A percentile compares a stretch with the other conserved stretches of the same genome.
phyloP scores from a whole-genome alignment of 2,329 filamentous ascomycete species.

The Xylariaceae sp. region DNA sequence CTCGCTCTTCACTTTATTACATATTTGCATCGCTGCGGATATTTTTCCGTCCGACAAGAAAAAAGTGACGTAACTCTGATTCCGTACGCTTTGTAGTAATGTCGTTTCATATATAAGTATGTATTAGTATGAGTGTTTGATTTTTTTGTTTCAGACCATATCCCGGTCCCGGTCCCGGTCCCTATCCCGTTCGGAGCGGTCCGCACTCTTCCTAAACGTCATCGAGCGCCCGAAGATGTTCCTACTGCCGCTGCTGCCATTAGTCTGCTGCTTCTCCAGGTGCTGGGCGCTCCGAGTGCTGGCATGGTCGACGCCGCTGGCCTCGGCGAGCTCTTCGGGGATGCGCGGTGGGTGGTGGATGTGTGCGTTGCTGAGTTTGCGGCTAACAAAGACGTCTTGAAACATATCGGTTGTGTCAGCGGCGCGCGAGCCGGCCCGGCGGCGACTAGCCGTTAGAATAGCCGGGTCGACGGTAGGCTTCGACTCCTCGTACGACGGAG shows the following conservation, averaged over 20 bases:
- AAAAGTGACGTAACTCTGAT: too few species aligned
- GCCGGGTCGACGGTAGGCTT: slow-evolving; percentile 29
- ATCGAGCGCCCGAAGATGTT: slow-evolving; percentile 27
- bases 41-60: too few species aligned
- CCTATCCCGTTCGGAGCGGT: slow-evolving; percentile 21
- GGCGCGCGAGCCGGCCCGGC: slow-evolving; percentile 33
- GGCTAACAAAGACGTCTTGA: slow-evolving; percentile 50
- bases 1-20: too few species aligned
- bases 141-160: slow-evolving; percentile 22
- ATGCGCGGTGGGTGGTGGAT: slow-evolving; percentile 31
- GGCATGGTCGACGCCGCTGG: slow-evolving; percentile 35
- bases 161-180: slow-evolving; percentile 31
- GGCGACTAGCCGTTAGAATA: slow-evolving; percentile 30
- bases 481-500: slow-evolving; percentile 34
- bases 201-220: slow-evolving; percentile 24
- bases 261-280: slow-evolving; percentile 23
- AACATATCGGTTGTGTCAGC: slow-evolving; percentile 41
- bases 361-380: slow-evolving; percentile 33
- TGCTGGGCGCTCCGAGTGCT: slow-evolving; percentile 18
- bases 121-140: background rate
- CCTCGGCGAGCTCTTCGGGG: slow-evolving; percentile 29
- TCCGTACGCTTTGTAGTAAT: background rate
- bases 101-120: background rate
- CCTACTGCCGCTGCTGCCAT: slow-evolving; percentile 21
- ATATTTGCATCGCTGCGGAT: background rate